Conservation (phyloP, 805 yeast species). For the Candida verbasci region DNA sequence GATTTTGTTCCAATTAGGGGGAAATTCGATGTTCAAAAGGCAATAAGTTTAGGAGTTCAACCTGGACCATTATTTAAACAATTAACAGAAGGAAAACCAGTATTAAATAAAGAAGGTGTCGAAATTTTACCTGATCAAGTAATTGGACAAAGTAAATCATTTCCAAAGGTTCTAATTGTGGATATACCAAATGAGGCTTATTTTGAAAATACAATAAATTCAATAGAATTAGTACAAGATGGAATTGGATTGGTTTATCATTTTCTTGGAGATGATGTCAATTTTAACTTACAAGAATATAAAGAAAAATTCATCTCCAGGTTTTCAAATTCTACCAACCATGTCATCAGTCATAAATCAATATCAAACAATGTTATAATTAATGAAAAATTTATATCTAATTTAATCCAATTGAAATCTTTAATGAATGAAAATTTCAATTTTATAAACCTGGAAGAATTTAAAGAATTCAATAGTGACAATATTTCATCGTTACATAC, state of each 20-base stretch:
- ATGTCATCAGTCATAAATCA: conserved; percentile 68
- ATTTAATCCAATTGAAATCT: conserved; percentile 54
- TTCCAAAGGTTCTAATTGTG: conserved; percentile 59
- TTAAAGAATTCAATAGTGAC: conserved; percentile 11
- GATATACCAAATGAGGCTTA: conserved; percentile 65
- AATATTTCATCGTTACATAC: conserved; percentile 22
- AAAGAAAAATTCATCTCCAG: conserved; percentile 42
- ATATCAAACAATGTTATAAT: conserved; percentile 59
- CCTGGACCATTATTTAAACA: conserved; percentile 55
- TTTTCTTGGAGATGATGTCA: conserved; percentile 63
- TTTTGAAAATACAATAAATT: conserved; percentile 22
- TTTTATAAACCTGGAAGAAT: conserved; percentile 27
- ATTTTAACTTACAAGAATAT: conserved; percentile 40
- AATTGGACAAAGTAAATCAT: conserved; percentile 53
- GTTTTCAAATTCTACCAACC: conserved; percentile 51
- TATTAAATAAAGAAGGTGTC: conserved; percentile 56
- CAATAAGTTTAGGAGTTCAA: conserved; percentile 64
- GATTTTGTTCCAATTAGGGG: conserved; percentile 70
- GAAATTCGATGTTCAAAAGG: conserved; percentile 62
- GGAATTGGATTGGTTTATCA: conserved; percentile 63
- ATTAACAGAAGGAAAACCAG: conserved; percentile 56
- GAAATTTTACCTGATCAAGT: conserved; percentile 67
- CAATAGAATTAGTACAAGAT: conserved; percentile 29
- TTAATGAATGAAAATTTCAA: conserved; percentile 44
- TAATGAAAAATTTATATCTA: conserved; percentile 51